Conservation (phyloP, 441 rosid species). For the Hura crepitans region DNA sequence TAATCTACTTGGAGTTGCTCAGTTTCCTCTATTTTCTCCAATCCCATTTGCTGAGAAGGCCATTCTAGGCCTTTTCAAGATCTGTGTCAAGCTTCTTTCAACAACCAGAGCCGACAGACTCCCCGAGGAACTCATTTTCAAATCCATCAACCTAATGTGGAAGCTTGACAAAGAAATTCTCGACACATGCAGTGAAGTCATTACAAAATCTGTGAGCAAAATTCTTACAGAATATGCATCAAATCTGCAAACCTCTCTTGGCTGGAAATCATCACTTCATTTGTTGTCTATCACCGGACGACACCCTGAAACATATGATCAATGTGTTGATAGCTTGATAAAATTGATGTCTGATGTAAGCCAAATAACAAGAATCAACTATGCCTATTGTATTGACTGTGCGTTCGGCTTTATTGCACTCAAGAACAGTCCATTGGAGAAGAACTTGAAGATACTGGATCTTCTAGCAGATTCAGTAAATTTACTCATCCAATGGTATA, state of each 20-base stretch:
- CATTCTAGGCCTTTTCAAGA: constrained; percentile 53
- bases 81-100: constrained; percentile 59
- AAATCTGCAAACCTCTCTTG: constrained; percentile 59
- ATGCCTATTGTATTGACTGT: constrained; percentile 65
- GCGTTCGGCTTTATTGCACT: constrained; percentile 73
- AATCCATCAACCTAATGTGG: constrained; percentile 80
- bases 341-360: constrained; percentile 48
- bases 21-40: constrained; percentile 75
- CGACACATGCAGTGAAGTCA: constrained; percentile 53
- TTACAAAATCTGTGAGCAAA: constrained; percentile 53
- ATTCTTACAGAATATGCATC: constrained; percentile 51
- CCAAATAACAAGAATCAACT: constrained; percentile 47
- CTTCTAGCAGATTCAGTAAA: constrained; percentile 60
- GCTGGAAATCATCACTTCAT: constrained; percentile 81
- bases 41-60: constrained; percentile 79
- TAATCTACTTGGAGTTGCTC: constrained; percentile 50
- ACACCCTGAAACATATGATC: constrained; percentile 64
- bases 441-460: constrained; percentile 64
- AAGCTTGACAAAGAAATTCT: constrained; percentile 80
- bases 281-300: constrained; percentile 65
- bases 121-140: constrained; percentile 66
- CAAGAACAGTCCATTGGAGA: constrained; percentile 67
- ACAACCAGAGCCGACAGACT: constrained; percentile 38
- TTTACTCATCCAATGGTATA: constrained; percentile 55
- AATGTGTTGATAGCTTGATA: constrained; percentile 63